phyloP scores from a whole-genome alignment of 2,329 filamentous ascomycete species.

The Diaporthe citri region DNA sequence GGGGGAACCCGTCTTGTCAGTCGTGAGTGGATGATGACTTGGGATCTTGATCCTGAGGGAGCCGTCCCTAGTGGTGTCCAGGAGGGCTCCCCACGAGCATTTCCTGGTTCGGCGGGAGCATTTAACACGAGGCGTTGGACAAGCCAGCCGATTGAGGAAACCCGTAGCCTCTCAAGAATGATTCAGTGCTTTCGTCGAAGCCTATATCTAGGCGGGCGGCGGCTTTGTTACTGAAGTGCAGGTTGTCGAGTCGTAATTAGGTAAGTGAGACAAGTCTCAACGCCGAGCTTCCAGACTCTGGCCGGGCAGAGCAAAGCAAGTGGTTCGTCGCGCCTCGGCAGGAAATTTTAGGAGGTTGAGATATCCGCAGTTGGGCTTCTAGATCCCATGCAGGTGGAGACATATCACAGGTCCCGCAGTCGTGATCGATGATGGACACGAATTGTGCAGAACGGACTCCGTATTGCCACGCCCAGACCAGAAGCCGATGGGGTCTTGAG shows the following conservation, averaged over 20 bases:
- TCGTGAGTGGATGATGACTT: slow-evolving; percentile 16
- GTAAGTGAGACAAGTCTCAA: slow-evolving; percentile 5
- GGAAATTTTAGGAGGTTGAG: slow-evolving; percentile 34
- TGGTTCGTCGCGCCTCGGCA: slow-evolving; percentile 9
- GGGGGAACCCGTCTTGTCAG: not conserved
- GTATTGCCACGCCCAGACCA: slow-evolving; percentile 30
- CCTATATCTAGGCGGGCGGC: not conserved
- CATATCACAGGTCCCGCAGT: slow-evolving; percentile 29
- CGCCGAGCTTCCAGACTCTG: not conserved
- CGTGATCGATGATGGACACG: slow-evolving; percentile 27
- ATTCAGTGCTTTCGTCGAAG: slow-evolving; percentile 9
- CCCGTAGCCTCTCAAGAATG: not conserved
- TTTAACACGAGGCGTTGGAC: not conserved
- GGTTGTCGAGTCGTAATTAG: not conserved
- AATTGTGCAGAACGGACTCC: slow-evolving; percentile 15
- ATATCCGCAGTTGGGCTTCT: slow-evolving; percentile 41
- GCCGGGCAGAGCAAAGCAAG: not conserved
- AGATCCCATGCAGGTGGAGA: slow-evolving; percentile 35
- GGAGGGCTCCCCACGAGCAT: not conserved
- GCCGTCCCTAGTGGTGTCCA: slow-evolving; percentile 12
- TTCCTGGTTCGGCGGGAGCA: not conserved
- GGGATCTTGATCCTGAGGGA: slow-evolving; percentile 19
- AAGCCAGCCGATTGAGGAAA: not conserved
- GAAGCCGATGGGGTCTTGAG: not conserved
- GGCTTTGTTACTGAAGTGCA: not conserved